Evolutionary conservation across 2,329 filamentous ascomycete species (phyloP), one percentile per base, ranked within the genome.

Genomic region (Colletotrichum cuscutae): DNA sequence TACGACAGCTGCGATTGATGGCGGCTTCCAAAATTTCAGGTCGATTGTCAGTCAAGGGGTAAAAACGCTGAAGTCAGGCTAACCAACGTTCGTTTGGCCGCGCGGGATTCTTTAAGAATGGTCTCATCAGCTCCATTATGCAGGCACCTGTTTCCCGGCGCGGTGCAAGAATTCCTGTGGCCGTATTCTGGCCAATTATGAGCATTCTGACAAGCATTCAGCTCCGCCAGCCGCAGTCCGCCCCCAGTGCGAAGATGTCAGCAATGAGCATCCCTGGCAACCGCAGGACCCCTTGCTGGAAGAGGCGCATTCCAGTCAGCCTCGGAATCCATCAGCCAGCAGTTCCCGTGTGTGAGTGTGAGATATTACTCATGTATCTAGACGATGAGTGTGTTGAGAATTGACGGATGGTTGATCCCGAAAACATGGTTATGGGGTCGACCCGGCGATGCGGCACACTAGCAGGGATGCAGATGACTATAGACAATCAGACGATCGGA

Each of bases 151-250:
- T 37, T 13, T 19, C 53, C 9, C 13, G 26, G 26, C 24, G 22
- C 13, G 15, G 28, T 4, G n/a, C 11, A 35, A 30, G 65, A 68
- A 69, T 69, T 22, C 15, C 19, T 49, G n/a, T 53, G 13, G 26
- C 65, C 70, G 70, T 72, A 72, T 60, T 30, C 32, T 49, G 26
- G 54, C 70, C 70, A 72, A 72, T 72, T 13, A 35, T 58, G 54
- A 42, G n/a, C 30, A 32, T 35, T 32, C 58, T 53, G 53, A 35
- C 64, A 30, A 37, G 32, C 35, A 32, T 42, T 61, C 42, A 65
- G 60, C 66, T 70, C 24, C 66, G 66, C 70, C 60, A 69, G 53
- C 42, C 30, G 59, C 42, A 54, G 6, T 69, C 59, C 52, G 59
- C 42, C 24, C 49, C 52, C 37, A 26, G 30, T 22, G 26, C 53